Base-by-base conservation (phyloP, 768 basidiomycete genomes). In the Lepiota venenata region DNA sequence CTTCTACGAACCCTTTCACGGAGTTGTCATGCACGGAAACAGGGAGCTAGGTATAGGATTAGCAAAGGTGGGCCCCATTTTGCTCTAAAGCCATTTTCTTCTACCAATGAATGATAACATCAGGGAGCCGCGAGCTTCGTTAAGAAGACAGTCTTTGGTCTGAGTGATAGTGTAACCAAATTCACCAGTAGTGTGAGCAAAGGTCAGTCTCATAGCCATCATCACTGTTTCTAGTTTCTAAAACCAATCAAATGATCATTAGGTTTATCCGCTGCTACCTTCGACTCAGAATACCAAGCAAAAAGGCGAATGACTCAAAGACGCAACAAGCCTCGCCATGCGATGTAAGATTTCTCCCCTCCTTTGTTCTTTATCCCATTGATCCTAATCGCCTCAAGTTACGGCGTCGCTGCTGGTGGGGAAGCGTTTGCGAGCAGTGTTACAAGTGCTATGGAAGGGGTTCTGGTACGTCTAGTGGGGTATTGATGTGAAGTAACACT, bases 1-100 rank as follows among this genome's bases (percentile, higher is more conserved):
- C 60, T 98, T 99, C 77, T 97, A 98, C 60, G 96, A 98, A 68
- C 97, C 97, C 1, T 97, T 95, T 76, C 88, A 94, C 54, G 95
- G 95, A 32, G 90, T 95, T 27, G 89, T 99, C 52, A 90, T 96
- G 82, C 93, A 93, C 63, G 96, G 96, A 2, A 96, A 95, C 69
- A 88, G 85, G 63, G 96, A 98, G 55, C 71, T 98, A 22, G 97
- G 95, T 2, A 86, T 93, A 55, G 93, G 95, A 18, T 91, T 98
- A 55, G 95, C 95, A 6, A 93, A 97, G 78, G 93, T 91, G 59
- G 58, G 55, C 50, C 37, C 3, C 32, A 32, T 44, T 40, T 2
- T 25, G n/a, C 38, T 18, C 7, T 50, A n/a, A 42, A 20, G 39
- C n/a, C 38, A 44, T 35, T 40, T 8, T 36, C 32, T 42, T 18